These are phyloP conservation scores for Delitschia confertaspora DNA, from an alignment of 495 filamentous ascomycete species.

Conservation along the genomic window DNA sequence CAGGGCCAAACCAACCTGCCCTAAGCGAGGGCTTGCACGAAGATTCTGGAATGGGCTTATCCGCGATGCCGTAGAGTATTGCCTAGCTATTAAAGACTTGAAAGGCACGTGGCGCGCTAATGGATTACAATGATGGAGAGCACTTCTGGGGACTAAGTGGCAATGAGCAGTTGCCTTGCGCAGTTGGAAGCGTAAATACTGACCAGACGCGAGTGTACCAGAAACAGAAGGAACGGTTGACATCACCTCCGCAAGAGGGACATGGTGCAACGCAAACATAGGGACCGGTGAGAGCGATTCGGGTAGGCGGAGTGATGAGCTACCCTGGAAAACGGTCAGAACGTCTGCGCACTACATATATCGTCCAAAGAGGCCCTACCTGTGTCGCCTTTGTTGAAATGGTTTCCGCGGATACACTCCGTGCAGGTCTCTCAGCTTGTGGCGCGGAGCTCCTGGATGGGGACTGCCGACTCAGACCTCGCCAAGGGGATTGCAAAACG, in stretches of 20 bases:
- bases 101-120: constrained; percentile 17
- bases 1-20: constrained; percentile 19
- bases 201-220: constrained; percentile 15
- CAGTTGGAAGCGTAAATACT: constrained; percentile 1
- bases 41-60: constrained; percentile 12
- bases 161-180: background rate
- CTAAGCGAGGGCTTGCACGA: constrained; percentile 12
- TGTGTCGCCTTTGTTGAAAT: background rate
- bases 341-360: background rate
- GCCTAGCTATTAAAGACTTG: constrained; percentile 10
- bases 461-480: constrained; percentile 21
- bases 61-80: constrained; percentile 23
- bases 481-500: constrained; percentile 40
- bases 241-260: constrained; percentile 12
- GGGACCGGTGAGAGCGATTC: constrained; percentile 16
- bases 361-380: constrained; percentile 1
- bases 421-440: background rate
- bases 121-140: constrained; percentile 21
- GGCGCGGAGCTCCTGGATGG: background rate
- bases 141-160: constrained; percentile 14
- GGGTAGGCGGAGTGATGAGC: constrained; percentile 8
- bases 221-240: constrained; percentile 15
- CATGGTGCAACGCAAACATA: constrained; percentile 11
- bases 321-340: constrained; percentile 3
- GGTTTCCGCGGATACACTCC: background rate